Evolutionary conservation across 2,329 filamentous ascomycete species (phyloP), one percentile per base, ranked within the genome.

Genomic region (Fusarium napiforme): DNA sequence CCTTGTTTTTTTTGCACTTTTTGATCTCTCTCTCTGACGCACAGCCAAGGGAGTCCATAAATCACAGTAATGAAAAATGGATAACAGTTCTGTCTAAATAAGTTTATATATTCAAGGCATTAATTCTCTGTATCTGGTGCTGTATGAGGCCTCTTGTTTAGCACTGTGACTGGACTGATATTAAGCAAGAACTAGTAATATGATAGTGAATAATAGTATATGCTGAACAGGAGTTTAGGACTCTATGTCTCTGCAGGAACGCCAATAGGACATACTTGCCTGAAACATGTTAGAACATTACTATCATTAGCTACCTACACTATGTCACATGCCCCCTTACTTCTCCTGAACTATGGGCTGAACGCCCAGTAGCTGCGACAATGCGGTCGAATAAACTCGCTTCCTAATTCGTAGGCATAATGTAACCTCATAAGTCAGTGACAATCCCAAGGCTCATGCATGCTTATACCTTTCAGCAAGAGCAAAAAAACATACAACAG

Each of bases 401-500:
- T 10, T 52, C 6, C 30, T 5, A 10, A 6, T 9, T 52, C 7
- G 8, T 9, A 2, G 11, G 11, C 9, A 9, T 34, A 6, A 34
- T 36, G 16, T 11, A 7, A 19, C 9, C 8, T 10, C 2, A 7
- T 9, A 23, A 30, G 9, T 10, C 11, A 36, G 28, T 15, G 14
- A 15, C 8, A 52, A 52, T 2, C 5, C 7, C 12, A 21, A 52
- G 32, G 28, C 5, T 14, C 8, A n/a, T 18, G 2, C n/a, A 9
- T 40, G 19, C 14, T 39, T 19, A 19, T 47, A 9, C 3, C 18
- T n/a, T 14, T 18, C 2, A 4, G 8, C 8, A 18, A 26, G 14
- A 34, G 26, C 19, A 32, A 36, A 57, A 42, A 43, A 57, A 60
- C 57, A 60, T 60, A 60, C 57, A 53, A 53, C 57, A 60, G 57